Percentiles rank a stretch among this genome's conserved stretches.
Evolutionary conservation across 768 basidiomycete species (phyloP).

Genomic region (Lactarius indigo): DNA sequence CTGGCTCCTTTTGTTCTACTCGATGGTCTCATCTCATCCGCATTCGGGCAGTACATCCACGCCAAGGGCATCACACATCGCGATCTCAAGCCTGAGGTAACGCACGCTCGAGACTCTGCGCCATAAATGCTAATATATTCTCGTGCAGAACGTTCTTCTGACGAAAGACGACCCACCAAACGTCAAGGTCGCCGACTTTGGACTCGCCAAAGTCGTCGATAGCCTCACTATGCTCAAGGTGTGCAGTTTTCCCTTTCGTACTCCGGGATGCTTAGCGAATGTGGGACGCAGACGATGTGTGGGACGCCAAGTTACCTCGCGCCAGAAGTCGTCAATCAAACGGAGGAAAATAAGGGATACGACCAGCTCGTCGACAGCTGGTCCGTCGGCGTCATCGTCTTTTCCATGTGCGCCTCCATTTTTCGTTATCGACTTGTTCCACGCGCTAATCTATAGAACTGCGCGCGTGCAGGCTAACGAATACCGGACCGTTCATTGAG

Average conservation of each 20-base stretch:
- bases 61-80: conserved; percentile 81
- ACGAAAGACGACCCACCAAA: conserved; percentile 63
- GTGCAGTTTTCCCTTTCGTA: conserved; percentile 5
- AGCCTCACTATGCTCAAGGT: conserved; percentile 74
- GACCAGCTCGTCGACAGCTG: conserved; percentile 90
- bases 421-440: neutral
- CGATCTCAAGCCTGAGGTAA: conserved; percentile 86
- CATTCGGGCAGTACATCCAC: conserved; percentile 54
- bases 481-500: conserved; percentile 16
- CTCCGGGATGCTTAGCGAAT: neutral
- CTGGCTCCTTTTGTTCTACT: neutral
- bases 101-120: conserved; percentile 15
- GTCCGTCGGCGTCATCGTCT: conserved; percentile 95
- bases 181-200: conserved; percentile 94
- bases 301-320: conserved; percentile 95
- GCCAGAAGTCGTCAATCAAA: conserved; percentile 80
- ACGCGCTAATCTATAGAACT: neutral
- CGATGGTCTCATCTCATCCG: neutral
- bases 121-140: neutral
- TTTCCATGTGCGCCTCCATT: conserved; percentile 65
- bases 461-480: neutral
- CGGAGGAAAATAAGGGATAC: conserved; percentile 63
- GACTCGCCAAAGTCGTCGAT: conserved; percentile 89
- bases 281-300: conserved; percentile 72
- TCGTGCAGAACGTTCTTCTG: conserved; percentile 71